Conservation (phyloP, 2,329 filamentous ascomycete species). For the Rutstroemia sp. region DNA sequence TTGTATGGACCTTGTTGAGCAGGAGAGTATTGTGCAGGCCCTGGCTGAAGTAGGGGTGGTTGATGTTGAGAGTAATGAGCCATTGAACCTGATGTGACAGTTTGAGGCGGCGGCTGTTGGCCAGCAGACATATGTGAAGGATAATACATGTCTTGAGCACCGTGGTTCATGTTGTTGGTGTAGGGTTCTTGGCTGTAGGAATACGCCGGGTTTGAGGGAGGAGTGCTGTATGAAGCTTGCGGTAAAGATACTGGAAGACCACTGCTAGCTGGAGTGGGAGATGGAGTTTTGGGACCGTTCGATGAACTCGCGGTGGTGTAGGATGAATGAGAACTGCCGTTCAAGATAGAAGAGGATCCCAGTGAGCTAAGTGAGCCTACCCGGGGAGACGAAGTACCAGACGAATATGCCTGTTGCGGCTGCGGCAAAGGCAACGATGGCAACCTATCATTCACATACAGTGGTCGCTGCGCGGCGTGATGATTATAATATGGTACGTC, state of each 20-base stretch:
- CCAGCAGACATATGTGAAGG: conserved; percentile 71
- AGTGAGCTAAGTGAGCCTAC: conserved; percentile 60
- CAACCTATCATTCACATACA: conserved; percentile 66
- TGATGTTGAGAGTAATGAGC: conserved; percentile 72
- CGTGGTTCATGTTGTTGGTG: conserved; percentile 69
- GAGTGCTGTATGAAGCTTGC: conserved; percentile 28
- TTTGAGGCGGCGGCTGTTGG: conserved; percentile 67
- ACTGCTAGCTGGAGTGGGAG: conserved; percentile 51
- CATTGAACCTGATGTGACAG: conserved; percentile 66
- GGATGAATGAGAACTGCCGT: conserved; percentile 47
- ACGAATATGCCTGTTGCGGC: conserved; percentile 55
- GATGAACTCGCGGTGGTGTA: conserved; percentile 45
- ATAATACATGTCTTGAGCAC: conserved; percentile 79
- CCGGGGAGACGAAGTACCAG: conserved; percentile 67
- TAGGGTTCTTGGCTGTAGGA: conserved; percentile 33
- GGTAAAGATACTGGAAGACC: conserved; percentile 35
- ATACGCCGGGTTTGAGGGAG: conserved; percentile 34
- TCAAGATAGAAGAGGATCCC: conserved; percentile 47
- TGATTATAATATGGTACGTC: conserved; percentile 65
- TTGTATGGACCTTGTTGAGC: conserved; percentile 44
- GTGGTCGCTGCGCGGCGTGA: conserved; percentile 54
- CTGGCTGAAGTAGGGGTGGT: conserved; percentile 66
- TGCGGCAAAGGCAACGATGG: conserved; percentile 64
- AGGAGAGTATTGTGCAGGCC: conserved; percentile 60
- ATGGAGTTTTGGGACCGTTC: conserved; percentile 69